Percentiles rank a stretch among this genome's conserved stretches.
phyloP scores from a whole-genome alignment of 2,329 filamentous ascomycete species.

The Dendrostoma leiphaemia region DNA sequence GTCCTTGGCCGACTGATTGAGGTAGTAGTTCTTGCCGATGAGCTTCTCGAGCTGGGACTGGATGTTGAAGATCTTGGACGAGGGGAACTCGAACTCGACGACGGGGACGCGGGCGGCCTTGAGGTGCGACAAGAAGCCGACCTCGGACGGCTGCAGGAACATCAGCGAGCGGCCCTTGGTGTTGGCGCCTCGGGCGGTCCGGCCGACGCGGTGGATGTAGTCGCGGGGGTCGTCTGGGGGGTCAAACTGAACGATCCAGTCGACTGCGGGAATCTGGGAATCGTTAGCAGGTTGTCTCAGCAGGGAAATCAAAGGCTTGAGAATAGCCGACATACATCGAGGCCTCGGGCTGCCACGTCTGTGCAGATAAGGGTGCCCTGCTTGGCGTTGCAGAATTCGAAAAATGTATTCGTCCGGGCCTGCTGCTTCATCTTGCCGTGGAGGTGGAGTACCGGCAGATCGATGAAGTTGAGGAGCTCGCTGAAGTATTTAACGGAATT shows the following conservation, averaged over 20 bases:
- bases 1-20: slow-evolving; percentile 81
- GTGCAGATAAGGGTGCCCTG: slow-evolving; percentile 92
- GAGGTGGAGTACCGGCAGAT: slow-evolving; percentile 81
- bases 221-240: slow-evolving; percentile 87
- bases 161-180: slow-evolving; percentile 85
- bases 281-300: no score
- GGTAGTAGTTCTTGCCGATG: slow-evolving; percentile 92
- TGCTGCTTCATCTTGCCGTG: slow-evolving; percentile 98
- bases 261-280: slow-evolving; percentile 77
- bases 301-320: background rate
- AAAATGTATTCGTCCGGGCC: slow-evolving; percentile 98
- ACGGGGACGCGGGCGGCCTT: slow-evolving; percentile 91
- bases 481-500: slow-evolving; percentile 95
- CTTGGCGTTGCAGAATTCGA: slow-evolving; percentile 79
- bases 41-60: slow-evolving; percentile 91
- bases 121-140: slow-evolving; percentile 88
- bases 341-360: slow-evolving; percentile 89
- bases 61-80: slow-evolving; percentile 87
- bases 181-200: slow-evolving; percentile 82
- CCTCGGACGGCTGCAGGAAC: slow-evolving; percentile 89
- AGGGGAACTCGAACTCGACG: slow-evolving; percentile 92
- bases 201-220: slow-evolving; percentile 94
- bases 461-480: slow-evolving; percentile 96
- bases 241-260: slow-evolving; percentile 96
- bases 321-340: slow-evolving; percentile 77